A percentile compares a stretch with the other conserved stretches of the same genome.
Evolutionary conservation across 352 stramenopile genomes (phyloP).

Genomic region (Globisporangium middletonii): DNA sequence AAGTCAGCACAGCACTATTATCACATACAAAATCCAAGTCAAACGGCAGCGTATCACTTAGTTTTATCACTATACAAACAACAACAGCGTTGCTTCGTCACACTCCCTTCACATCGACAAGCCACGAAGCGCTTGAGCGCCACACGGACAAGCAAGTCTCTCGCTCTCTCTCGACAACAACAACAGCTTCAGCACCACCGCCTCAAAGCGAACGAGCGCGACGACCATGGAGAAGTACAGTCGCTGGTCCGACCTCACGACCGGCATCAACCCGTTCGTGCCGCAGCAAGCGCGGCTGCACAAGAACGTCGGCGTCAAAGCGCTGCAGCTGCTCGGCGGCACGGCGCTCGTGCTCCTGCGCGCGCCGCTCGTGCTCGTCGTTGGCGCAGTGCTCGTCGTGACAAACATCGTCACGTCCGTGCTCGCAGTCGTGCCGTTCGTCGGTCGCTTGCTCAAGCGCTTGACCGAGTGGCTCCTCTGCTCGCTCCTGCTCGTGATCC

Average conservation of each 20-base stretch:
- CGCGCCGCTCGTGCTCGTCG: slow-evolving; percentile 42
- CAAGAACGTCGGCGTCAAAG: slow-evolving; percentile 28
- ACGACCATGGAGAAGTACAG: slow-evolving; percentile 80
- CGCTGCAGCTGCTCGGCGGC: slow-evolving; percentile 38
- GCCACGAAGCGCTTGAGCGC: no score
- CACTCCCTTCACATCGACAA: neutral
- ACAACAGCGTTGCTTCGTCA: no score
- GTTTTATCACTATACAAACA: no score
- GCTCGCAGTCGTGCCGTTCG: slow-evolving; percentile 55
- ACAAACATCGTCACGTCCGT: slow-evolving; percentile 49
- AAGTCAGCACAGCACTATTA: no score
- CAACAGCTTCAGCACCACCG: no score
- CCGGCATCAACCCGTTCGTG: slow-evolving; percentile 85
- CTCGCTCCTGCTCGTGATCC: slow-evolving; percentile 52
- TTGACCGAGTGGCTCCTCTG: slow-evolving; percentile 68
- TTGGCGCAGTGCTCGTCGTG: slow-evolving; percentile 28
- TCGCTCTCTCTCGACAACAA: neutral
- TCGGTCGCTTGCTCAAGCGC: slow-evolving; percentile 65
- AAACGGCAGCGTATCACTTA: no score
- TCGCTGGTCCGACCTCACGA: slow-evolving; percentile 80
- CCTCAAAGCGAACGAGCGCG: neutral
- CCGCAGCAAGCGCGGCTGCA: slow-evolving; percentile 58
- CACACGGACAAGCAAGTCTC: neutral
- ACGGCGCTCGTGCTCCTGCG: slow-evolving; percentile 44
- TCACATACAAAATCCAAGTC: neutral